Conservation (phyloP, 768 basidiomycete genomes). For the Ramaria rubella region DNA sequence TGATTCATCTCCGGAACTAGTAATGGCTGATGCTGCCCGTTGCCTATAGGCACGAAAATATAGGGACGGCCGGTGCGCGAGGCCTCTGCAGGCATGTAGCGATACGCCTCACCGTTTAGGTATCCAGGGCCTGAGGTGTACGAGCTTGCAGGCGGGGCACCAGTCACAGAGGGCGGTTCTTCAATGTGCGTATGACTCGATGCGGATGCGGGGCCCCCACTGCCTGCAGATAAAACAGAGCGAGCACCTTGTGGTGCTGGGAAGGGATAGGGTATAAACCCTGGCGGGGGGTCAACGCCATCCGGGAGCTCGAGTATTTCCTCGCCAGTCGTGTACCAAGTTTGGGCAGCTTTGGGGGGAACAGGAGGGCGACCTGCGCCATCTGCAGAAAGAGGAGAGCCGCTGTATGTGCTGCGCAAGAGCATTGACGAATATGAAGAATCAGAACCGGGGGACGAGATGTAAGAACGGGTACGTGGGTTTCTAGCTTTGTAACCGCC, state of each 20-base stretch:
- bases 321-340: not conserved
- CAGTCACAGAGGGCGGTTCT: not conserved
- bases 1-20: not conserved
- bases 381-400: not conserved
- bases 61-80: not conserved
- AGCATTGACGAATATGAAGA: not conserved
- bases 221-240: not conserved
- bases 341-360: not conserved
- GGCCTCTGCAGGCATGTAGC: not conserved
- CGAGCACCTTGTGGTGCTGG: not conserved
- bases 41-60: not conserved
- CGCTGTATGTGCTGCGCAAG: not conserved
- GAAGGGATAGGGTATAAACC: not conserved
- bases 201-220: not conserved
- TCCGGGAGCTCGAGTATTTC: not conserved
- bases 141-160: not conserved
- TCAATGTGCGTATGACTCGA: not conserved
- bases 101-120: not conserved
- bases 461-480: not conserved
- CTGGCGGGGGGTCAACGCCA: slow-evolving; percentile 2
- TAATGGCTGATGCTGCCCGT: not conserved
- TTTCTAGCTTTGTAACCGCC: not conserved
- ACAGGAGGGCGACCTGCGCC: too few relatives aligned
- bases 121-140: not conserved
- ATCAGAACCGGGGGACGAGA: not conserved